Evolutionary conservation across 116 monocot species (phyloP), one percentile per base, ranked within the genome.

Genomic region (Cymodocea nodosa): DNA sequence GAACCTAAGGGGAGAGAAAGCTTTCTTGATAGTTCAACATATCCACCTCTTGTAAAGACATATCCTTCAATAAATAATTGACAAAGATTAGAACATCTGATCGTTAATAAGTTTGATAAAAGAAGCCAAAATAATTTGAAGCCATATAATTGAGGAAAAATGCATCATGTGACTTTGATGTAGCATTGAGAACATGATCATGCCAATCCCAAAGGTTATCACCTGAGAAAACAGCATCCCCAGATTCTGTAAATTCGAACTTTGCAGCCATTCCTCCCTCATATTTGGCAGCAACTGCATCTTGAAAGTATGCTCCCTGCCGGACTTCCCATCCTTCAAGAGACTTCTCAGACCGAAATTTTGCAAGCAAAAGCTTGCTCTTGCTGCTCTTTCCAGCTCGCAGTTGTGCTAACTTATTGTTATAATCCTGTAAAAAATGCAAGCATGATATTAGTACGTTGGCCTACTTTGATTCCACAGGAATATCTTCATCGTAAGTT

Each of bases 321-420:
- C 84, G 76, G 65, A 97, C 85, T 76, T 83, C 85, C 97, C 97
- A 97, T 57, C 78, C 92, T 14, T 85, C 60, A 65, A 97, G 62
- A 36, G 91, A 83, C 52, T 91, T 67, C 9, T 65, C 64, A 57
- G 91, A 81, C 66, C 73, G 83, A 66, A 97, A 97, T 71, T 97
- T 97, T 48, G 97, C 97, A 69, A 97, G 79, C 73, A 91, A 59
- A 62, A 90, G 85, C 63, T 97, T 97, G 73, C 95, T 95, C 56
- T 95, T 95, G 78, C 95, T 95, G 70, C 97, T 97, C 77, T 88
- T 97, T 17, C 97, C 97, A 69, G 97, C 97, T 56, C 97, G 85
- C 56, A 97, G 67, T 72, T 88, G 97, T 40, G 97, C 97, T 69
- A 91, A 73, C 59, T 83, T 74, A 73, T 97, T 87, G 78, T 91